phyloP scores from a whole-genome alignment of 768 basidiomycete species.

The Hypsizygus marmoreus region DNA sequence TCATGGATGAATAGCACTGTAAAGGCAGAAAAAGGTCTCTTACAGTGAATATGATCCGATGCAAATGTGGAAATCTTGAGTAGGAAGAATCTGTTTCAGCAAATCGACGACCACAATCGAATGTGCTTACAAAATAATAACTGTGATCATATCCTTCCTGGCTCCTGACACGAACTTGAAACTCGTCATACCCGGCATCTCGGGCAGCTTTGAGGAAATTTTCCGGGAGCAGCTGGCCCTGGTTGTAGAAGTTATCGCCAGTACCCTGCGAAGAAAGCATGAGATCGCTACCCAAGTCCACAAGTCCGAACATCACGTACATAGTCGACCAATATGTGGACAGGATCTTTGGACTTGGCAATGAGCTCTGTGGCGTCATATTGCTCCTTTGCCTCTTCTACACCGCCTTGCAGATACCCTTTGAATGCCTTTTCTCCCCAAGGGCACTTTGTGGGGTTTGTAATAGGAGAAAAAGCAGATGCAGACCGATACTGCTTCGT shows the following conservation, averaged over 20 bases:
- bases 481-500: constrained; percentile 77
- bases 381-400: constrained; percentile 67
- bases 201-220: constrained; percentile 82
- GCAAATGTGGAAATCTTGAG: constrained; percentile 92
- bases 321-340: constrained; percentile 87
- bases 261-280: constrained; percentile 54
- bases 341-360: constrained; percentile 54
- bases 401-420: constrained; percentile 79
- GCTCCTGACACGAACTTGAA: constrained; percentile 74
- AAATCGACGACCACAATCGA: background rate
- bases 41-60: constrained; percentile 87
- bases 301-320: too few relatives aligned
- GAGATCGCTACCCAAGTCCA: too few relatives aligned
- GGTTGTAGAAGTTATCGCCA: constrained; percentile 78
- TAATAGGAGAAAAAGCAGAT: constrained; percentile 85
- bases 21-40: constrained; percentile 30
- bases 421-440: constrained; percentile 94
- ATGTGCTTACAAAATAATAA: constrained; percentile 73
- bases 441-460: constrained; percentile 82
- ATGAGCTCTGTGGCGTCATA: constrained; percentile 92
- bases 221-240: constrained; percentile 89
- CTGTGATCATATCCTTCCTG: constrained; percentile 89
- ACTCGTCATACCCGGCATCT: constrained; percentile 68
- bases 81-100: background rate
- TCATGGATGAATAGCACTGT: constrained; percentile 7